phyloP scores from a whole-genome alignment of 2,329 filamentous ascomycete species.

The Fusarium sp. region DNA sequence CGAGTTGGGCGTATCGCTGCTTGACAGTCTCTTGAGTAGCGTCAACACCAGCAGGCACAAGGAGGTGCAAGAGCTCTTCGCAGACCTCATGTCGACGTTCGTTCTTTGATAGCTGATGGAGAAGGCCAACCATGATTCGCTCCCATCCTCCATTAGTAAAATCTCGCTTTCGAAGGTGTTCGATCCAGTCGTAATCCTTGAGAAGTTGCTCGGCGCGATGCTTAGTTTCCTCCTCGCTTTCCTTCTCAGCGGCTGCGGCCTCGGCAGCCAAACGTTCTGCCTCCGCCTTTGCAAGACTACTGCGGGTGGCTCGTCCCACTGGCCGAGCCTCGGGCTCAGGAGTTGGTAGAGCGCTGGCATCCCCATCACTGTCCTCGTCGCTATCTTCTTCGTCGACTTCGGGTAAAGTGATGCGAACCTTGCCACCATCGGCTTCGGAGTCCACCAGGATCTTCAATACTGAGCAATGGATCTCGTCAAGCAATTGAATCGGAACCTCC shows the following conservation, averaged over 20 bases:
- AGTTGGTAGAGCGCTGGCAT: constrained; percentile 61
- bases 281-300: constrained; percentile 84
- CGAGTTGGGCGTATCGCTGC: constrained; percentile 76
- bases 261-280: constrained; percentile 73
- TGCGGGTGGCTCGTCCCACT: constrained; percentile 78
- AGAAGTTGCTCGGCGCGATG: constrained; percentile 83
- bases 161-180: constrained; percentile 82
- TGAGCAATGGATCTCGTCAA: constrained; percentile 91
- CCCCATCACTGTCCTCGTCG: constrained; percentile 68
- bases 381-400: constrained; percentile 78
- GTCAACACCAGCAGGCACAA: constrained; percentile 82
- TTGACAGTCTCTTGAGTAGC: constrained; percentile 79
- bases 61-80: constrained; percentile 79
- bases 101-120: constrained; percentile 84
- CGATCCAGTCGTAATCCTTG: constrained; percentile 81
- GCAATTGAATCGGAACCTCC: constrained; percentile 80
- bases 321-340: constrained; percentile 78
- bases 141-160: constrained; percentile 93
- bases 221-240: constrained; percentile 59
- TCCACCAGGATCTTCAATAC: constrained; percentile 88
- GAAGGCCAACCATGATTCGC: constrained; percentile 83
- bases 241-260: constrained; percentile 63
- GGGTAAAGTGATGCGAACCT: constrained; percentile 80
- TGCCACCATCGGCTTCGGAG: constrained; percentile 77
- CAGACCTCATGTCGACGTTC: constrained; percentile 75